phyloP scores from a whole-genome alignment of 1,284 basidiomycete genomes.

The Trametes pubescens region DNA sequence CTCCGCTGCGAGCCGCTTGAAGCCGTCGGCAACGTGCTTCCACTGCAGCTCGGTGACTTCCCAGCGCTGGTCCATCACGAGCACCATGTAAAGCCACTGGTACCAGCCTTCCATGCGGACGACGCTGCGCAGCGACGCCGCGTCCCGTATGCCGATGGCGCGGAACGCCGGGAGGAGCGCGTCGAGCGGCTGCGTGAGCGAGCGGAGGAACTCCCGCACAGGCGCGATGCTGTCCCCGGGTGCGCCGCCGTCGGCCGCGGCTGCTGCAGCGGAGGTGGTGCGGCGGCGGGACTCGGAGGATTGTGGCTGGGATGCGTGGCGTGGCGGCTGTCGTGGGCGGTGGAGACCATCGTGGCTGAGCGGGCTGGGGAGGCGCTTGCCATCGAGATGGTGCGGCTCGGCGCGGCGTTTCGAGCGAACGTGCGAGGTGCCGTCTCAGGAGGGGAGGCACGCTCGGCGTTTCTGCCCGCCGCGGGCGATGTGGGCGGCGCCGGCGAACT shows the following conservation, averaged over 20 bases:
- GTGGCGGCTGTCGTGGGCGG: background rate
- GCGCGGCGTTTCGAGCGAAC: background rate
- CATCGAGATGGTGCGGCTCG: background rate
- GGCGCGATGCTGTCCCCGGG: background rate
- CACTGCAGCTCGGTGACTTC: slow-evolving; percentile 6
- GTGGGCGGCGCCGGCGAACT: background rate
- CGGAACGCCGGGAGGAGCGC: slow-evolving; percentile 19
- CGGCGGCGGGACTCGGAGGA: no score
- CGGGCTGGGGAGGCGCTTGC: background rate
- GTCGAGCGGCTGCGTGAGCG: slow-evolving; percentile 13
- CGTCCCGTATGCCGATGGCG: slow-evolving; percentile 13
- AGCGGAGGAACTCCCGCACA: slow-evolving; percentile 19
- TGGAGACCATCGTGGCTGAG: background rate
- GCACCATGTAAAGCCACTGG: slow-evolving; percentile 11
- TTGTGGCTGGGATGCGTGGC: background rate
- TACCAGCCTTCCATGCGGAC: slow-evolving; percentile 6
- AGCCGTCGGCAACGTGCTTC: slow-evolving; percentile 15
- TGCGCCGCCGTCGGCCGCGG: background rate
- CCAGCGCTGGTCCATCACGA: background rate
- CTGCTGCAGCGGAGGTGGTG: background rate
- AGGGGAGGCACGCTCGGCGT: background rate
- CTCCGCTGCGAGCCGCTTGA: slow-evolving; percentile 13
- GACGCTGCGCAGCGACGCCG: slow-evolving; percentile 9
- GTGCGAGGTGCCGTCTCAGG: background rate
- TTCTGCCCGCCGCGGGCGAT: background rate